Conservation (phyloP, 2,329 filamentous ascomycete genomes). For the Stachybotrys elegans region DNA sequence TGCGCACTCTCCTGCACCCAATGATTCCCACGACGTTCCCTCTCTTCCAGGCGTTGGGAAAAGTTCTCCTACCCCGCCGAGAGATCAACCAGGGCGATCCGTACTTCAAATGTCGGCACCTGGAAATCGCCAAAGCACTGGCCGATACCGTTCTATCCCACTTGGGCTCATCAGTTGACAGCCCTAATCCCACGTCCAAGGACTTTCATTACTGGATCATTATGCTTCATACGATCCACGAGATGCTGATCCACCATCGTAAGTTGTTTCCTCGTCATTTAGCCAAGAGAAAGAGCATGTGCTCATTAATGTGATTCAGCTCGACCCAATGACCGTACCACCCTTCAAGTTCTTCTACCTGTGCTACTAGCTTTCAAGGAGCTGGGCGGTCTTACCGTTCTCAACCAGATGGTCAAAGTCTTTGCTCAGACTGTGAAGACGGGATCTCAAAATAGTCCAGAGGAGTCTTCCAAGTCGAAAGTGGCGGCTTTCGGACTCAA, state of each 20-base stretch:
- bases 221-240: constrained; percentile 70
- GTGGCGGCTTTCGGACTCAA: constrained; percentile 60
- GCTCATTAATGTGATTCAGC: constrained; percentile 18
- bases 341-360: constrained; percentile 59
- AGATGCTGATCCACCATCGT: constrained; percentile 69
- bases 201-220: constrained; percentile 80
- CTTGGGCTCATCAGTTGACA: constrained; percentile 44
- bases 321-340: constrained; percentile 43
- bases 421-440: constrained; percentile 43
- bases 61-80: constrained; percentile 70
- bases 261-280: constrained; percentile 19
- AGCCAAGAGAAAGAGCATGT: background rate
- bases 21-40: constrained; percentile 76
- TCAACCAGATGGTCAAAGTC: constrained; percentile 66
- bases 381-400: constrained; percentile 65
- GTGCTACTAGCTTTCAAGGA: constrained; percentile 86
- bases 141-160: constrained; percentile 66
- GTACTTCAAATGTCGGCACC: constrained; percentile 48
- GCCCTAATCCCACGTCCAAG: constrained; percentile 45
- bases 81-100: constrained; percentile 52
- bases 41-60: constrained; percentile 82
- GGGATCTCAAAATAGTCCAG: constrained; percentile 33
- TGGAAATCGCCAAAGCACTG: constrained; percentile 58
- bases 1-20: constrained; percentile 72
- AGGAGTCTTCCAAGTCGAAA: constrained; percentile 41